These are phyloP conservation scores for Umbelopsis vinacea DNA, from an alignment of 192 early-diverging fungal species.

Conservation along the genomic window DNA sequence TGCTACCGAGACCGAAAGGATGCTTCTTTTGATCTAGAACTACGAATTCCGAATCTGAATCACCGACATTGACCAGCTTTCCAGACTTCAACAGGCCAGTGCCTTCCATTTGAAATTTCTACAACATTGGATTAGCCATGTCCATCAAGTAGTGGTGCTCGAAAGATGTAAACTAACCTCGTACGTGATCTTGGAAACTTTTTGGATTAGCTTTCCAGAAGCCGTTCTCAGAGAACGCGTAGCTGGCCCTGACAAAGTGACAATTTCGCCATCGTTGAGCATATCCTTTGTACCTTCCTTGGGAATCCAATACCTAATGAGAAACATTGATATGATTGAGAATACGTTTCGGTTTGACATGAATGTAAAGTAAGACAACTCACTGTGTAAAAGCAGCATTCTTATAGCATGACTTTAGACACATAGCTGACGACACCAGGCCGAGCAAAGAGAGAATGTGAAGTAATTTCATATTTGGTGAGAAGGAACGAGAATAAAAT, in stretches of 20 bases:
- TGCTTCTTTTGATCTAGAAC: conserved; percentile 27
- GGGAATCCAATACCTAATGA: conserved; percentile 42
- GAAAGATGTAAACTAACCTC: background rate
- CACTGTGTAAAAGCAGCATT: conserved; percentile 32
- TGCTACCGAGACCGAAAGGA: conserved; percentile 32
- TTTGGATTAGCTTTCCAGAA: conserved; percentile 33
- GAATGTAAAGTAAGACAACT: background rate
- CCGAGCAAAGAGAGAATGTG: background rate
- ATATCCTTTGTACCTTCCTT: conserved; percentile 43
- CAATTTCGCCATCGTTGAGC: conserved; percentile 38
- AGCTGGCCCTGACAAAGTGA: conserved; percentile 25
- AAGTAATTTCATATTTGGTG: background rate
- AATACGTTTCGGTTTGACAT: background rate
- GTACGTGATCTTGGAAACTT: conserved; percentile 35
- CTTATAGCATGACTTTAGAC: conserved; percentile 26
- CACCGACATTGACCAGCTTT: conserved; percentile 35
- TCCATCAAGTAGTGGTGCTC: background rate
- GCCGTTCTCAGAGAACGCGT: conserved; percentile 21
- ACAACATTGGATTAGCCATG: background rate
- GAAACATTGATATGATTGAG: background rate
- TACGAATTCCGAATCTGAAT: conserved; percentile 19
- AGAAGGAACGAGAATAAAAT: too few species aligned
- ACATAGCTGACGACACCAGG: background rate
- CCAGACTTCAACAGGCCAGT: conserved; percentile 41
- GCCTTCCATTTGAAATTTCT: conserved; percentile 49